phyloP scores from a whole-genome alignment of 495 filamentous ascomycete genomes.

The Podospora comata region DNA sequence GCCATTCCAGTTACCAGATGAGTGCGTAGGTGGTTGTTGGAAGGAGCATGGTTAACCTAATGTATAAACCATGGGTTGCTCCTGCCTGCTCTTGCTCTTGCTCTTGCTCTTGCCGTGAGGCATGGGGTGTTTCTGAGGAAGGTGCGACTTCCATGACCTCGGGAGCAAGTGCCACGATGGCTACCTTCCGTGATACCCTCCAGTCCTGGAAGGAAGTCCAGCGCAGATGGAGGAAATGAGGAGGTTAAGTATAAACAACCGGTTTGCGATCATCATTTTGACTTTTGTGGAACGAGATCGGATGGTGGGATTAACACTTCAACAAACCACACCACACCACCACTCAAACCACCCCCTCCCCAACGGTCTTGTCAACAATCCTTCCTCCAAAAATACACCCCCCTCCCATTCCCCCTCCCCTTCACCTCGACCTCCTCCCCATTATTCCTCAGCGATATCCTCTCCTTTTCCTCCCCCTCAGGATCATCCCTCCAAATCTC shows the following conservation, averaged over 20 bases:
- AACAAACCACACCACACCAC: neutral
- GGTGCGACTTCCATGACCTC: neutral
- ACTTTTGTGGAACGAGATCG: no score
- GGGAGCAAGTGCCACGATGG: no score
- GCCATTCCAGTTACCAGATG: no score
- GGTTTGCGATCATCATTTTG: no score
- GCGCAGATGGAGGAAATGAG: no score
- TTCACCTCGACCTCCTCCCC: slow-evolving; percentile 26
- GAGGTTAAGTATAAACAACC: no score
- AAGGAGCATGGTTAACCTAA: neutral
- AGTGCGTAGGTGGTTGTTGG: no score
- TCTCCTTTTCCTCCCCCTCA: slow-evolving; percentile 13
- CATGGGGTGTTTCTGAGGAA: neutral
- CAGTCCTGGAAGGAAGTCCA: no score
- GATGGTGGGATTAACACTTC: no score
- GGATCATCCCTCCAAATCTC: slow-evolving; percentile 32
- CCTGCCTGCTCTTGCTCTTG: neutral
- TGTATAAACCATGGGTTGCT: neutral
- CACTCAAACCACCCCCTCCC: neutral
- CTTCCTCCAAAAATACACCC: slow-evolving; percentile 30
- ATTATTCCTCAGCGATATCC: slow-evolving; percentile 7
- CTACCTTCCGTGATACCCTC: no score
- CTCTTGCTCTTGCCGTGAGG: neutral
- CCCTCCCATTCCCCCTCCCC: slow-evolving; percentile 37
- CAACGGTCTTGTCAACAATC: no score